phyloP scores from a whole-genome alignment of 2,329 filamentous ascomycete genomes.

The Alternaria hordeiaustralica region DNA sequence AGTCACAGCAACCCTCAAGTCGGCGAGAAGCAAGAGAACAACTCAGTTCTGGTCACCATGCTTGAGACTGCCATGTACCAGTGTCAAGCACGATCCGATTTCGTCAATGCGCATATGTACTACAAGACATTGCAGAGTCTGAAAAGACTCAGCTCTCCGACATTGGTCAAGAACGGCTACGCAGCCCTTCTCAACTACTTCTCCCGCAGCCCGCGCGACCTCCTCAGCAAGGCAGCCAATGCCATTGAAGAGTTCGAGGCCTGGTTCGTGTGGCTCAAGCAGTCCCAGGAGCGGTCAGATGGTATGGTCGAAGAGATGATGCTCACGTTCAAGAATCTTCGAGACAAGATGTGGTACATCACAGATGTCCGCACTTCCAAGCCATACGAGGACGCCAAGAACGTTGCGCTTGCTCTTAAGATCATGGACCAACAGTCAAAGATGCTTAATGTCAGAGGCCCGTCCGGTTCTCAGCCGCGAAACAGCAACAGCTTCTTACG shows the following conservation, averaged over 20 bases:
- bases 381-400: constrained; percentile 83
- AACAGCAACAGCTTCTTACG: constrained; percentile 68
- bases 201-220: constrained; percentile 72
- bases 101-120: constrained; percentile 82
- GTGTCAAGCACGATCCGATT: constrained; percentile 80
- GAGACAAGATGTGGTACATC: constrained; percentile 99
- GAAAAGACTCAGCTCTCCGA: constrained; percentile 65
- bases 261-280: constrained; percentile 83
- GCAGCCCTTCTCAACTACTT: constrained; percentile 76
- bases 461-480: constrained; percentile 50
- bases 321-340: constrained; percentile 73
- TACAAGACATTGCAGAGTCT: constrained; percentile 82
- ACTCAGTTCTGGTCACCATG: constrained; percentile 70
- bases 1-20: constrained; percentile 51
- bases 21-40: constrained; percentile 47
- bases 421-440: constrained; percentile 75
- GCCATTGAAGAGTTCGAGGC: constrained; percentile 80
- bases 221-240: constrained; percentile 71
- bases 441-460: constrained; percentile 48
- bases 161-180: constrained; percentile 70
- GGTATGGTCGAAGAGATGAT: constrained; percentile 76
- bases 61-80: constrained; percentile 77
- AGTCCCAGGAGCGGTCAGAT: constrained; percentile 80
- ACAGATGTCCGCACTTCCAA: constrained; percentile 91
- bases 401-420: constrained; percentile 85